Base-by-base conservation (phyloP, 352 stramenopile species). In the Globisporangium rhizosaccharum region DNA sequence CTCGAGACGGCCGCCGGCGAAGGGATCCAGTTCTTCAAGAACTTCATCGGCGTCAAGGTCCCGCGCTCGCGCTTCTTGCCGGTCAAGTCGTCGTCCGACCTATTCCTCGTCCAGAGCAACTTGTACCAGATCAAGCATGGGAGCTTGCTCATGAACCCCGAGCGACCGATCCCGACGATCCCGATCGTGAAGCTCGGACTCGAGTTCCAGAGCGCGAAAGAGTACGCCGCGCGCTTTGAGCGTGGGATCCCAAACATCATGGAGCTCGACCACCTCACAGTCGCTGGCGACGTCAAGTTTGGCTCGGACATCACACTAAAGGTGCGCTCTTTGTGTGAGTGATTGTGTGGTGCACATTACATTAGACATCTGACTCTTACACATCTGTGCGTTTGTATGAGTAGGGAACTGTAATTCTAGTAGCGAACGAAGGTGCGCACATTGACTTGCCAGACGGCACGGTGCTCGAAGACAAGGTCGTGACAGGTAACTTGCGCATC, bases 51-150 rank as follows among this genome's bases (percentile, higher is more conserved):
- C 30, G 88, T 99, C 54, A 92, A 98, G 67, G 97, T 99, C 37
- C 89, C 94, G 18, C 94, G 96, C 44, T 96, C 89, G 53, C 94
- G 96, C 53, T 99, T 99, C 67, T 75, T 98, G 46, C 97, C 97
- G 0, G 97, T 99, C 23, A 99, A 99, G 75, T 99, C 98, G 60
- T 99, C 96, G 54, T 98, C 94, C 47, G 97, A 99, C 67, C 82
- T 99, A 18, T 90, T 99, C 50, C 74, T 97, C 1, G 88, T 97
- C 39, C 92, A 98, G 73, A 96, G 82, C 20, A 96, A 97, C 70
- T 63, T 97, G 59, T 97, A 97, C 70, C 88, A 92, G 59, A 91
- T 97, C 64, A 95, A 96, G 64, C 92, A 97, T 64, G 92, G 92
- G 44, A 91, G 80, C 67, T 65, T 98, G 44, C 67, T 96, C 28